phyloP scores from a whole-genome alignment of 1,139 yeast species.

The Debaryomyces sp. region DNA sequence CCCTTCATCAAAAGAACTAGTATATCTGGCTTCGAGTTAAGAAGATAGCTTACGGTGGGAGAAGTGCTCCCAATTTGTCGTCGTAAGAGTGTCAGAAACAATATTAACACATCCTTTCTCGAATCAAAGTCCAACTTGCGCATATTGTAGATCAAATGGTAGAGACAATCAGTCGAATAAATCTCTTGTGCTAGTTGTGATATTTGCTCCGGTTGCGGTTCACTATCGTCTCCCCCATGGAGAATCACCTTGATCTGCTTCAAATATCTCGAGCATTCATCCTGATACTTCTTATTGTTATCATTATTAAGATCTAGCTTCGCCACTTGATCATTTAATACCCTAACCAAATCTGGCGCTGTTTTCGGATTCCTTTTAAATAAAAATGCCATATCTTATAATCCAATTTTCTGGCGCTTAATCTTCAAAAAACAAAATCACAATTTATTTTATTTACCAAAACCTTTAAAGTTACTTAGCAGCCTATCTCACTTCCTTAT shows the following conservation, averaged over 20 bases:
- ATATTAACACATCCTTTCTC: conserved; percentile 74
- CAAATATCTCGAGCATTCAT: conserved; percentile 73
- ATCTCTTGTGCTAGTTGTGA: conserved; percentile 75
- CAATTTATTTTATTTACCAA: neutral
- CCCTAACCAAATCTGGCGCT: conserved; percentile 79
- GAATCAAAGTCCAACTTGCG: conserved; percentile 81
- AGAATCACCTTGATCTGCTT: conserved; percentile 68
- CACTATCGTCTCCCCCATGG: conserved; percentile 71
- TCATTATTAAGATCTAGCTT: conserved; percentile 63
- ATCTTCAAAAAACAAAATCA: neutral
- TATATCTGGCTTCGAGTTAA: conserved; percentile 62
- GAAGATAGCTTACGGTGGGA: conserved; percentile 85
- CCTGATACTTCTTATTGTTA: conserved; percentile 64
- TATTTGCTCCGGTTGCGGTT: conserved; percentile 77
- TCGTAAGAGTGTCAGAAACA: conserved; percentile 77
- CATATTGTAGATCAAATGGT: conserved; percentile 59
- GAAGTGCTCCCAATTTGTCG: conserved; percentile 76
- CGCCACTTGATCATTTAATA: conserved; percentile 69
- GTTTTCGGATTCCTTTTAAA: conserved; percentile 93
- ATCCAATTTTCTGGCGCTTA: conserved; percentile 1
- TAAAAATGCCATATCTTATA: conserved; percentile 70
- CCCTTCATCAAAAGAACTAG: conserved; percentile 64
- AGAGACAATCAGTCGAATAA: conserved; percentile 70
- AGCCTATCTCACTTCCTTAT: neutral
- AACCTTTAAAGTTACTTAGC: neutral